phyloP scores from a whole-genome alignment of 1,139 yeast genomes.

The Blastobotrys elegans region DNA sequence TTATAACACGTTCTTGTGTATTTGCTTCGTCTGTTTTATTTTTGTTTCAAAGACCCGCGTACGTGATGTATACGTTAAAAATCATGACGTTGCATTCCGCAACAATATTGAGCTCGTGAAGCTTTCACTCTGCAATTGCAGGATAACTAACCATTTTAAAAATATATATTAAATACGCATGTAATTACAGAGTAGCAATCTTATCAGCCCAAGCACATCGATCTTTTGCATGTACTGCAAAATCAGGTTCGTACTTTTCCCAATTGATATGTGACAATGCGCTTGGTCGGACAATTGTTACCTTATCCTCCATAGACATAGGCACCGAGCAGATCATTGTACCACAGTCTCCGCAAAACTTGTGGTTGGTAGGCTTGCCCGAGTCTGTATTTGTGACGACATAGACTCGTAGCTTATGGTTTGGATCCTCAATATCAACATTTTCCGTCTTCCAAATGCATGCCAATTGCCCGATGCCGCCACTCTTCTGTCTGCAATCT shows the following conservation, averaged over 20 bases:
- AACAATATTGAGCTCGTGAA: no score
- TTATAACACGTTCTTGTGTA: not conserved
- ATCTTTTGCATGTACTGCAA: not conserved
- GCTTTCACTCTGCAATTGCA: no score
- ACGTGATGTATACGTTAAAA: not conserved
- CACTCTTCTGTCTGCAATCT: slow-evolving; percentile 26
- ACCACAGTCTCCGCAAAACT: slow-evolving; percentile 29
- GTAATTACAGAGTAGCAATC: not conserved
- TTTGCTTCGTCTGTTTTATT: not conserved
- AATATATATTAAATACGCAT: not conserved
- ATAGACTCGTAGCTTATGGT: slow-evolving; percentile 20
- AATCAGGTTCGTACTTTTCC: slow-evolving; percentile 1
- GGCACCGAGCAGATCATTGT: slow-evolving; percentile 28
- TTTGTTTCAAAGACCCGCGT: not conserved
- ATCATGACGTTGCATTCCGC: no score
- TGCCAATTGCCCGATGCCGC: slow-evolving; percentile 29
- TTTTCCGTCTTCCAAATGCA: slow-evolving; percentile 19
- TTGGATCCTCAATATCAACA: slow-evolving; percentile 21
- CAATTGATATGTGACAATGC: not conserved
- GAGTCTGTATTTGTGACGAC: slow-evolving; percentile 23
- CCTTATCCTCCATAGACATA: slow-evolving; percentile 24
- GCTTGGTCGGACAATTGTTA: slow-evolving; percentile 1
- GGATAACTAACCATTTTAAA: not conserved
- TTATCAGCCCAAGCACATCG: not conserved
- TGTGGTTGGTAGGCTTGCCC: slow-evolving; percentile 28